Conservation (phyloP, 768 basidiomycete species). For the Mycena epipterygia region DNA sequence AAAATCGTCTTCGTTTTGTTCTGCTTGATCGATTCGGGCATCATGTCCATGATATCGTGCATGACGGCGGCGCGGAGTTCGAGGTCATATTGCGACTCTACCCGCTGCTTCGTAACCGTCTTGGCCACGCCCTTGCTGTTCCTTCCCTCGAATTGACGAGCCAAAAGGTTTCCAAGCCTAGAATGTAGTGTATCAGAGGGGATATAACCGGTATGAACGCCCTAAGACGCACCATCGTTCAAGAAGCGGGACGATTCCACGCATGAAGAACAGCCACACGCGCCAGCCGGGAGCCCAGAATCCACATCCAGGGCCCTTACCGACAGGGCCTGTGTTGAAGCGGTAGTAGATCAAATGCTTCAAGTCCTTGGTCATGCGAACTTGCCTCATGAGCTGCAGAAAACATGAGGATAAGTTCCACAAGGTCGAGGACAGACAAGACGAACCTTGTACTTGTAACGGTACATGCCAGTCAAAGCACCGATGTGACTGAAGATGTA, state of each 20-base stretch:
- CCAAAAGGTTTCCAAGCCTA: slow-evolving; percentile 94
- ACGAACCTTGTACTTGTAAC: slow-evolving; percentile 97
- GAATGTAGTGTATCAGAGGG: background rate
- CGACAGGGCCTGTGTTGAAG: slow-evolving; percentile 99
- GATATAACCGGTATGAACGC: background rate
- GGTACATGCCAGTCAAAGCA: slow-evolving; percentile 99
- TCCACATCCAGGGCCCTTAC: slow-evolving; percentile 98
- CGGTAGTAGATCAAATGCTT: slow-evolving; percentile 99
- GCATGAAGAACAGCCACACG: slow-evolving; percentile 99
- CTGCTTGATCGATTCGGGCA: slow-evolving; percentile 99
- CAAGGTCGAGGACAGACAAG: background rate
- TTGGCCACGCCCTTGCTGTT: slow-evolving; percentile 97
- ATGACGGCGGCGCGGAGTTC: slow-evolving; percentile 98
- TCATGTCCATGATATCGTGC: slow-evolving; percentile 99
- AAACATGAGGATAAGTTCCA: slow-evolving; percentile 17
- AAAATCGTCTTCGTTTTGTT: slow-evolving; percentile 99
- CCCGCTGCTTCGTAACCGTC: slow-evolving; percentile 99
- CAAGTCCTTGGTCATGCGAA: slow-evolving; percentile 99
- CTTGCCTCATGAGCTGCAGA: slow-evolving; percentile 94
- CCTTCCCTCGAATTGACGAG: slow-evolving; percentile 97
- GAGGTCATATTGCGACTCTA: slow-evolving; percentile 98
- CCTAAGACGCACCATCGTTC: slow-evolving; percentile 85
- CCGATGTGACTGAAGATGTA: slow-evolving; percentile 99
- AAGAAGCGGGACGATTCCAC: slow-evolving; percentile 96
- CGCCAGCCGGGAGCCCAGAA: slow-evolving; percentile 99